Evolutionary conservation across 2,329 filamentous ascomycete species (phyloP).

Genomic region (Phyllachora maydis): DNA sequence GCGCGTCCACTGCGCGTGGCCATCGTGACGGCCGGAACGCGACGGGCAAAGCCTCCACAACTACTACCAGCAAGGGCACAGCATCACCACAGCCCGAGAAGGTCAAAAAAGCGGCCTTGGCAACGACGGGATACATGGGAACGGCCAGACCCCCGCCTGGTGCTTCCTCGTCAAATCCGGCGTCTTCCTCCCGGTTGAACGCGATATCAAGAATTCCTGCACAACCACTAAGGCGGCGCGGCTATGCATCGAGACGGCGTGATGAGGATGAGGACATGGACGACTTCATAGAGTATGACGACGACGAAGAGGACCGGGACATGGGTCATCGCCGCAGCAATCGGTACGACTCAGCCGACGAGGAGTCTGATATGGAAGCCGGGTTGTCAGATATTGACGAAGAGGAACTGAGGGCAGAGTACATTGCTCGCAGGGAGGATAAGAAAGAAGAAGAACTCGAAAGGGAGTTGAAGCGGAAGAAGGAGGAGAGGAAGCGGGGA

Average conservation of each 20-base stretch:
- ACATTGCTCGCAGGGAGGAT: constrained; percentile 46
- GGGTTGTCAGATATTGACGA: constrained; percentile 52
- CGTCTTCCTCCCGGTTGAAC: no score
- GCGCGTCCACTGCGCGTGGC: no score
- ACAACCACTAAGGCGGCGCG: no score
- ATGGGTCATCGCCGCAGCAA: constrained; percentile 12
- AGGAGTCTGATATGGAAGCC: constrained; percentile 61
- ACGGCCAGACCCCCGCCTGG: constrained; percentile 38
- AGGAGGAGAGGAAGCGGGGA: constrained; percentile 34
- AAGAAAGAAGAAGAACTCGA: constrained; percentile 41
- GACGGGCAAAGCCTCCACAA: no score
- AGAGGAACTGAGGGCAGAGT: constrained; percentile 45
- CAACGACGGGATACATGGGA: constrained; percentile 45
- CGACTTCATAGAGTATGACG: constrained; percentile 40
- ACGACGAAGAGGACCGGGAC: constrained; percentile 30
- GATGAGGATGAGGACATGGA: constrained; percentile 41
- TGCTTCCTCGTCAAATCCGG: no score
- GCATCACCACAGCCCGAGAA: constrained; percentile 18
- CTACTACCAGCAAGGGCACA: constrained; percentile 5
- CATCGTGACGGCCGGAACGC: no score
- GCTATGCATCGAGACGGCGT: no score
- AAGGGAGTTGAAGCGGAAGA: constrained; percentile 37
- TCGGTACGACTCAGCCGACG: constrained; percentile 37
- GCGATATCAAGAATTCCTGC: no score
- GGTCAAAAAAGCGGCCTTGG: constrained; percentile 36